phyloP scores from a whole-genome alignment of 2,329 filamentous ascomycete species.

The Aspergillus tanneri region DNA sequence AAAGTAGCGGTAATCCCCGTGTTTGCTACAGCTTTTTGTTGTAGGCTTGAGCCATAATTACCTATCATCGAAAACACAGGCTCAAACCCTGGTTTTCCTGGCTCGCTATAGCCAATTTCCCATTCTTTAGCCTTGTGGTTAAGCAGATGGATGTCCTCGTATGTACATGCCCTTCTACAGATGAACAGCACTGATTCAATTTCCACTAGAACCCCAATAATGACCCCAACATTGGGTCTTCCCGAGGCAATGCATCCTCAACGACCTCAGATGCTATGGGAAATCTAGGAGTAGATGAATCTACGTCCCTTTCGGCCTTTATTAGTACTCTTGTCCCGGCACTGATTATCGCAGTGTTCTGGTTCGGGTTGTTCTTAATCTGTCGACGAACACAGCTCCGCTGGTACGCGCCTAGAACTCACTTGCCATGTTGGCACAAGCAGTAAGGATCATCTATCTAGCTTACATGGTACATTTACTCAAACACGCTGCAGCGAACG shows the following conservation, averaged over 20 bases:
- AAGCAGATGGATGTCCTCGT: constrained; percentile 8
- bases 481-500: constrained; percentile 38
- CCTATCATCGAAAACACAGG: not conserved
- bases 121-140: not conserved
- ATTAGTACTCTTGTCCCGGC: constrained; percentile 51
- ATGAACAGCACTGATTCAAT: not conserved
- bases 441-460: constrained; percentile 29
- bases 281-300: constrained; percentile 33
- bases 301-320: constrained; percentile 53
- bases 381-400: constrained; percentile 46
- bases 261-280: constrained; percentile 32
- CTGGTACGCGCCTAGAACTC: constrained; percentile 48
- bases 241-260: constrained; percentile 41
- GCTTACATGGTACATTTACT: not conserved
- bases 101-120: constrained; percentile 5
- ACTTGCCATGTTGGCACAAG: constrained; percentile 43
- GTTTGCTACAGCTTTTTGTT: not conserved
- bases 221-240: constrained; percentile 44
- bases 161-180: not conserved
- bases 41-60: not conserved
- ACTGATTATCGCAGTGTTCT: constrained; percentile 45
- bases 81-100: not conserved
- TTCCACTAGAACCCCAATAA: constrained; percentile 35
- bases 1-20: not conserved
- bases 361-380: constrained; percentile 48